phyloP scores from a whole-genome alignment of 768 basidiomycete genomes.

The Lactarius akahatsu region DNA sequence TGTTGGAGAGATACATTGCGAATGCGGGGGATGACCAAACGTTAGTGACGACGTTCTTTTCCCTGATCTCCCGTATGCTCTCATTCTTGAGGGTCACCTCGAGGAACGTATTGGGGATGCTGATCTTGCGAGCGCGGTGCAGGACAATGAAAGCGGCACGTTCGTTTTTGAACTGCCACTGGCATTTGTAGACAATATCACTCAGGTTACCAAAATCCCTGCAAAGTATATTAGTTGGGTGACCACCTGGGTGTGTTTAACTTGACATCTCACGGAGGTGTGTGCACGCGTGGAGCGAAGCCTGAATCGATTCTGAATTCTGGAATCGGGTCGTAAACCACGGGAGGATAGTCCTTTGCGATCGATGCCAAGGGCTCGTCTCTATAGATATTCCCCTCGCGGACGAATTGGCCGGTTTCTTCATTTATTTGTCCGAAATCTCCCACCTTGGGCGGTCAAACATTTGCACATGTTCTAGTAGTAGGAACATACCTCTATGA shows the following conservation, averaged over 20 bases:
- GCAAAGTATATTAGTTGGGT: not conserved
- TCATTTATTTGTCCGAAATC: constrained; percentile 14
- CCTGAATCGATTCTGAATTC: constrained; percentile 18
- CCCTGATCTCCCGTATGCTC: constrained; percentile 11
- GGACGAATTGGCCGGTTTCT: constrained; percentile 20
- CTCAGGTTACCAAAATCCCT: constrained; percentile 15
- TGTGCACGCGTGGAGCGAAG: not conserved
- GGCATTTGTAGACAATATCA: constrained; percentile 17
- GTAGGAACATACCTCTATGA: constrained; percentile 15
- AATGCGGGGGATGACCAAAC: constrained; percentile 21
- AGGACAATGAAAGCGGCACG: constrained; percentile 19
- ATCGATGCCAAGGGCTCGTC: constrained; percentile 20
- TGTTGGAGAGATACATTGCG: constrained; percentile 25
- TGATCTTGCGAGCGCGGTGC: constrained; percentile 11
- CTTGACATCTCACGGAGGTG: constrained; percentile 15
- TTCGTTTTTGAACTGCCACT: constrained; percentile 17
- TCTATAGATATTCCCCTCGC: constrained; percentile 24
- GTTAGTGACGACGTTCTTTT: constrained; percentile 19
- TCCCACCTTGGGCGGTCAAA: constrained; percentile 20
- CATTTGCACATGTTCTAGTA: not conserved
- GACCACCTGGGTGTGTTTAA: not conserved
- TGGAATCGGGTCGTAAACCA: constrained; percentile 3
- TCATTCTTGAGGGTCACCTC: constrained; percentile 15
- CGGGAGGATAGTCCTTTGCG: constrained; percentile 17
- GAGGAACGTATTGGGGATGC: constrained; percentile 15